Evolutionary conservation across 495 filamentous ascomycete species (phyloP), one percentile per base, ranked within the genome.

Genomic region (Xylaria longipes): DNA sequence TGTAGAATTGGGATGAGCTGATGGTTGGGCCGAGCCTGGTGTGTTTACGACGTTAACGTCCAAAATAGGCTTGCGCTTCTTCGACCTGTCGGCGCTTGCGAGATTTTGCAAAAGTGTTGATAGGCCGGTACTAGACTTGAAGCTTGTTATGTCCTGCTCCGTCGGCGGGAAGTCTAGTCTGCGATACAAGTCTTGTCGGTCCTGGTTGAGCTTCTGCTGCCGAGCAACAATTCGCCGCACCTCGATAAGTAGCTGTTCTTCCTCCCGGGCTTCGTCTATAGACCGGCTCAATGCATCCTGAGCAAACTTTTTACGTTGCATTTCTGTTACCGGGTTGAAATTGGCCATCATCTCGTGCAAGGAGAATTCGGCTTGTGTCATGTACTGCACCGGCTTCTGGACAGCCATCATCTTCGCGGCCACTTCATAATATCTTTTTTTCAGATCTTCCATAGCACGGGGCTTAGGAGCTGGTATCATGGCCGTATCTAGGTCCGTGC

Each of bases 181-280:
- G 70, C 89, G 87, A 80, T 96, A 96, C n/a, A 98, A 88, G 76
- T 98, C 96, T 73, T 90, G 87, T 54, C 95, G 94, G 75, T 97
- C 94, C 72, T 93, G 89, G 75, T 94, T 91, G 74, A 97, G 90
- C 72, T 86, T 89, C 71, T 95, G 91, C 70, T 95, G 91, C 70
- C 92, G 89, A 71, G 89, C 88, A 46, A 95, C 87, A 72, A 99
- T 97, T 69, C 97, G 91, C 74, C 94, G 94, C 41, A 99, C 88
- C 77, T 99, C 96, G 58, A 92, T 85, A 7, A 99, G 87, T 1
- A 98, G 84, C 68, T 93, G 89, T 74, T 96, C 93, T 80, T 99
- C 96, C 75, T 99, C 96, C 68, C 92, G 89, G 4, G 94, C 90
- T 81, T 98, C 94, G 50, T 97, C 93, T 43, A 89, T 89, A n/a